Percentiles rank a stretch among this genome's conserved stretches.
phyloP scores from a whole-genome alignment of 371 early-diverging fungal species.

The Dichotomocladium elegans region DNA sequence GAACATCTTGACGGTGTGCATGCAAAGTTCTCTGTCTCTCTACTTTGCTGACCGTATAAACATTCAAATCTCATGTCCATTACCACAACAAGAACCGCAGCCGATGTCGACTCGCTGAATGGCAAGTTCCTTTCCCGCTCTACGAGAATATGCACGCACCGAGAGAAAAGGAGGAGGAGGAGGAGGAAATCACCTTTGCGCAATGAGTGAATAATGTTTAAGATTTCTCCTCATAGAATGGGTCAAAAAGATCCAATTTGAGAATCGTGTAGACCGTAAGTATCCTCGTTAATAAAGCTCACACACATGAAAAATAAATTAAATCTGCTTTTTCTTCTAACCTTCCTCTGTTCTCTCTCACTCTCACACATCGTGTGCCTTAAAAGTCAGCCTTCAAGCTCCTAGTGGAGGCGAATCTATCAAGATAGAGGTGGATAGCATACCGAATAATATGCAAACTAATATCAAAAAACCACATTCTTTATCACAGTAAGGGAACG shows the following conservation, averaged over 20 bases:
- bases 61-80: no score
- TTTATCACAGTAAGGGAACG: neutral
- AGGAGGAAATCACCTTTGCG: neutral
- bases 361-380: neutral
- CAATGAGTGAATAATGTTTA: neutral
- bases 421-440: conserved; percentile 31
- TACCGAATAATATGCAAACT: conserved; percentile 2
- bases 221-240: conserved; percentile 18
- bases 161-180: neutral
- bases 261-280: conserved; percentile 35
- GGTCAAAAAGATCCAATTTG: conserved; percentile 36
- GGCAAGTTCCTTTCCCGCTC: no score
- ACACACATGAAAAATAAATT: neutral
- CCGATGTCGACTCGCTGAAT: conserved; percentile 2
- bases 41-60: no score
- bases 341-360: neutral
- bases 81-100: neutral
- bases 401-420: conserved; percentile 27
- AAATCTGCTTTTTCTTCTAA: neutral
- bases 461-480: neutral
- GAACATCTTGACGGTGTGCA: neutral
- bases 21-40: no score
- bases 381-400: conserved; percentile 30
- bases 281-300: neutral
- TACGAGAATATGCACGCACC: neutral